phyloP scores from a whole-genome alignment of 1,284 basidiomycete species.

The Malassezia cuniculi region DNA sequence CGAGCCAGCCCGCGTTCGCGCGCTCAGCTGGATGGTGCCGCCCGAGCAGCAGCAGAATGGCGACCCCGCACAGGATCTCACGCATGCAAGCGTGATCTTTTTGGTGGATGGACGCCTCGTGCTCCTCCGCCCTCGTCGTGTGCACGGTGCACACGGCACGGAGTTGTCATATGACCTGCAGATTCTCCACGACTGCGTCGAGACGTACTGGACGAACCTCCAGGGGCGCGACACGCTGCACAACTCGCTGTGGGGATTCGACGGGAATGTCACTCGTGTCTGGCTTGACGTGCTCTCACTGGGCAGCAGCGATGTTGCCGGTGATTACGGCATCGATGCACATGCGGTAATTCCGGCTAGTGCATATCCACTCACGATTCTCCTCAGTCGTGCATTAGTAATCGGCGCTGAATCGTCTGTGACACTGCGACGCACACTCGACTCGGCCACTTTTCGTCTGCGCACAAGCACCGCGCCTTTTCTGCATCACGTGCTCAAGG shows the following conservation, averaged over 20 bases:
- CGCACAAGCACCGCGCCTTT: conserved; percentile 89
- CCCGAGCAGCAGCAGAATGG: conserved; percentile 81
- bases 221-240: conserved; percentile 81
- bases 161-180: conserved; percentile 97
- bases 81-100: conserved; percentile 88
- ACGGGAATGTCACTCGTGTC: conserved; percentile 72
- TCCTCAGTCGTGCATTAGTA: conserved; percentile 97
- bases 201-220: conserved; percentile 96
- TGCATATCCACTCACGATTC: conserved; percentile 86
- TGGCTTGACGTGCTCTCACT: conserved; percentile 92
- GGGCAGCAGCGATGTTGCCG: conserved; percentile 39
- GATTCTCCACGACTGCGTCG: conserved; percentile 83
- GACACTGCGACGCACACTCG: conserved; percentile 60
- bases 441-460: conserved; percentile 84
- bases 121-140: conserved; percentile 52
- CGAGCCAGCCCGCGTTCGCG: conserved; percentile 69
- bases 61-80: conserved; percentile 81
- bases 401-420: conserved; percentile 87
- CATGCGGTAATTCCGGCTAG: conserved; percentile 62
- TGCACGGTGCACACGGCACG: conserved; percentile 53
- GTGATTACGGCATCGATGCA: conserved; percentile 35
- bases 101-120: conserved; percentile 87
- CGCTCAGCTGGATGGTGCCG: conserved; percentile 94
- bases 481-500: conserved; percentile 76
- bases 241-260: conserved; percentile 94